Base-by-base conservation (phyloP, 768 basidiomycete species). In the Paxillus ammoniavirescens region DNA sequence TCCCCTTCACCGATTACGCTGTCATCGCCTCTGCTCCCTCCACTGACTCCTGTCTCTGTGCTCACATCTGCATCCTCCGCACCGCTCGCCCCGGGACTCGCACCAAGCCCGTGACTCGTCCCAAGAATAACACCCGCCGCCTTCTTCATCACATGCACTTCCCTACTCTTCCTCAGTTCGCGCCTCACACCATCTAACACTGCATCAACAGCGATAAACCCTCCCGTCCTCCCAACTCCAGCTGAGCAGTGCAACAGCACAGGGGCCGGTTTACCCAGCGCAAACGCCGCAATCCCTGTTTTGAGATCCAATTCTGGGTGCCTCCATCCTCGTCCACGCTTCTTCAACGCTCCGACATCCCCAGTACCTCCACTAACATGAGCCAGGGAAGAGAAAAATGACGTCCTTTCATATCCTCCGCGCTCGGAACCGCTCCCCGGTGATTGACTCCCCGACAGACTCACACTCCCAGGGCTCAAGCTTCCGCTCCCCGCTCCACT, bases 201-300 rank as follows among this genome's bases (percentile, higher is more conserved):
- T 8, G 91, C 86, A 66, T 93, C 91, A 1, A 96, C 82, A 8
- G 91, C 84, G 64, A 98, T 93, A 68, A 92, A 98, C 23, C 89
- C 91, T 18, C 96, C 96, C 0, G 96, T 98, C 40, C 96, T 81
- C 0, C 96, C 96, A 6, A 97, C 93, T 17, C 96, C 96, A 0
- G 96, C 96, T 30, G 92, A 94, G 65, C 95, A 95, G 67, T 95
- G 93, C 58, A 95, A 69, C 44, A 95, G 66, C 28, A 93, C 80
- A 1, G 91, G 90, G 18, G 80, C 71, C 13, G 58, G 51, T 42
- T 54, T 67, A 6, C 77, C 79, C 47, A 78, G 58, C 6, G 81
- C 80, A 56, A 80, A 80, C 50, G 75, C 66, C 15, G 80, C 77
- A 47, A 89, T 72, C 0, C 87, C 88, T 0, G 77, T 82, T 53